Evolutionary conservation across 768 basidiomycete genomes (phyloP).

Genomic region (Lentinula aciculospora): DNA sequence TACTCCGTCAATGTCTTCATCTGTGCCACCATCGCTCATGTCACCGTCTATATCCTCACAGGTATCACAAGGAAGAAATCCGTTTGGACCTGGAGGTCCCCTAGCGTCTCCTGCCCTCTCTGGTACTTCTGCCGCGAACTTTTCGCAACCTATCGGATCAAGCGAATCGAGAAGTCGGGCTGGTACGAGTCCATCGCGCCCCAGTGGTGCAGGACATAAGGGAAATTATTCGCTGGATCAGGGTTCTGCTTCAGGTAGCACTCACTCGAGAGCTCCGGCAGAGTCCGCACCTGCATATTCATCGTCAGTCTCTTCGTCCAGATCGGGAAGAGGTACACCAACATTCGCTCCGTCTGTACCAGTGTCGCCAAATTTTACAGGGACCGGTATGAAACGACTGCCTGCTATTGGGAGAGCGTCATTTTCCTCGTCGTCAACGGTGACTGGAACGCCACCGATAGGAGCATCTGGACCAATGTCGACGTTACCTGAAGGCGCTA

Average conservation of each 20-base stretch:
- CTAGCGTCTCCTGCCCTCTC: slow-evolving; percentile 5
- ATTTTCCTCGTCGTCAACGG: not conserved
- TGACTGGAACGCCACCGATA: not conserved
- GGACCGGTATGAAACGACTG: not conserved
- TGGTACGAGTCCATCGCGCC: slow-evolving; percentile 10
- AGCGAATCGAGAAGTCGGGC: not conserved
- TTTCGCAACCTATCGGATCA: not conserved
- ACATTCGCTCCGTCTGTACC: not conserved
- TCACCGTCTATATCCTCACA: not conserved
- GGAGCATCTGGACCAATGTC: not conserved
- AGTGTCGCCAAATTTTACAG: not conserved
- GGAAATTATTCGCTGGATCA: slow-evolving; percentile 34
- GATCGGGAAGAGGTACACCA: not conserved
- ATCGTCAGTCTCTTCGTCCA: not conserved
- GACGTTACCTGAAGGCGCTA: not conserved
- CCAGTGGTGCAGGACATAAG: slow-evolving; percentile 8
- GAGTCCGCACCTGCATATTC: slow-evolving; percentile 22
- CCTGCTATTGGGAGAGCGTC: not conserved
- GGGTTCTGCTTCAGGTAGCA: slow-evolving; percentile 11
- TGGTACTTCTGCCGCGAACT: not conserved
- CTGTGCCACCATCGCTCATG: slow-evolving; percentile 15
- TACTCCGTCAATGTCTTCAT: no score
- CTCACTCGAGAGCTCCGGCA: slow-evolving; percentile 30
- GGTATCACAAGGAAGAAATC: slow-evolving; percentile 8
- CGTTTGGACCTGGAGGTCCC: slow-evolving; percentile 6